Evolutionary conservation across 768 basidiomycete species (phyloP), one percentile per base, ranked within the genome.

Genomic region (Leccinum olivaceopallidum): DNA sequence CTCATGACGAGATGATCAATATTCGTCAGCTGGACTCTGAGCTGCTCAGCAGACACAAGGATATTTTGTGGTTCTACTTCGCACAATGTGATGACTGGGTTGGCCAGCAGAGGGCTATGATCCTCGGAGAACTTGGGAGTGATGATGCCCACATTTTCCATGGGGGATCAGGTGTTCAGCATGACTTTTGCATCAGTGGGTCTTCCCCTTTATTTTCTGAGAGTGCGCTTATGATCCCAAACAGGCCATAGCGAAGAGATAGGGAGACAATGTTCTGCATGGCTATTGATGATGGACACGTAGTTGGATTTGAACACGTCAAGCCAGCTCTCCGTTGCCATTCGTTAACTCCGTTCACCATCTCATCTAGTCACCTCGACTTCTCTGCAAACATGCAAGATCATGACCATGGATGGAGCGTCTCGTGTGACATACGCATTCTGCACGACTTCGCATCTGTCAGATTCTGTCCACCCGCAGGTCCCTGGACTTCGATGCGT

Each of bases 171-270:
- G 79, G 78, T 34, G 78, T 89, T 39, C 87, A 86, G 3, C 90
- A 92, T 69, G 84, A 86, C 16, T 92, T 91, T 69, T 90, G 86
- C 68, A 84, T 92, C 54, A 83, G 87, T 90, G 63, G 67, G 86
- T 77, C 26, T 16, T 5, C 39, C 44, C 34, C 5, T 53, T 26
- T 55, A 5, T 28, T n/a, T 30, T 37, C 5, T 18, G 37, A 49
- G 44, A 57, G 28, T 30, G n/a, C 44, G 26, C 59, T 50, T 14
- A 60, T 58, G 55, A 53, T 39, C 12, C 30, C 58, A 50, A 22
- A 26, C 8, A 87, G 85, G 81, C 69, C 83, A 89, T 63, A 74
- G 83, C 16, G 77, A 82, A 53, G 64, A 76, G 24, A 62, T 88
- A 2, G 85, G 82, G 34, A 62, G 67, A 22, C 80, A 83, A 47